Evolutionary conservation across 1,139 yeast genomes (phyloP), one percentile per base, ranked within the genome.

Genomic region (Pichia sp.): DNA sequence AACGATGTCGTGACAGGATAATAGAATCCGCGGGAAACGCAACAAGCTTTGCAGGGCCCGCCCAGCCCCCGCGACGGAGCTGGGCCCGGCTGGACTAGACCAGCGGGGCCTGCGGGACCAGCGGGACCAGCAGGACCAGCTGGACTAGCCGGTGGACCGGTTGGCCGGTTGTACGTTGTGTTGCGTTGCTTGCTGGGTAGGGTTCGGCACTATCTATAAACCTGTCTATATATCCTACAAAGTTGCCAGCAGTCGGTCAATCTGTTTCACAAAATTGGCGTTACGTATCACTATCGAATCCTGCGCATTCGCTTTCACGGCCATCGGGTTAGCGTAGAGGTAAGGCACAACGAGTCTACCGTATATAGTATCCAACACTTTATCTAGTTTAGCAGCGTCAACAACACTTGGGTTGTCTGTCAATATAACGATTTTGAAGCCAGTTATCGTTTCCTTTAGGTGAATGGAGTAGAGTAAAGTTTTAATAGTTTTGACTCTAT

Each of bases 401-500:
- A 14, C 19, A 26, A 26, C 30, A 30, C n/a, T 17, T 10, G 7
- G 7, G 35, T 32, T 32, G 17, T 23, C 26, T 7, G 35, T 32
- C 12, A 32, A 25, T 9, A 32, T 8, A 4, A 32, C 35, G 5
- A 32, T 21, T 15, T 32, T 32, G 22, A 12, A 20, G 2, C 35
- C 35, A 10, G 35, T 8, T 14, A 32, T 20, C 3, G 25, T 20
- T 23, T 32, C 35, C 26, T 5, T 21, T 1, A 32, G 18, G 15
- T 32, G 35, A 17, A 32, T 32, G 15, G 26, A 14, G 10, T 32
- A 32, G 22, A 32, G 35, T 6, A 32, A 30, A 4, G 36, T 34
- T 18, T 34, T 25, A 3, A 34, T 17, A 2, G 36, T 17, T 12
- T 34, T 23, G 20, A 34, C 43, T 11, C 34, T 21, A 35, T 54